Percentiles rank a stretch among this genome's conserved stretches.
Evolutionary conservation across 148 eudicot species (phyloP).

Genomic region (Heliosperma pusillum): DNA sequence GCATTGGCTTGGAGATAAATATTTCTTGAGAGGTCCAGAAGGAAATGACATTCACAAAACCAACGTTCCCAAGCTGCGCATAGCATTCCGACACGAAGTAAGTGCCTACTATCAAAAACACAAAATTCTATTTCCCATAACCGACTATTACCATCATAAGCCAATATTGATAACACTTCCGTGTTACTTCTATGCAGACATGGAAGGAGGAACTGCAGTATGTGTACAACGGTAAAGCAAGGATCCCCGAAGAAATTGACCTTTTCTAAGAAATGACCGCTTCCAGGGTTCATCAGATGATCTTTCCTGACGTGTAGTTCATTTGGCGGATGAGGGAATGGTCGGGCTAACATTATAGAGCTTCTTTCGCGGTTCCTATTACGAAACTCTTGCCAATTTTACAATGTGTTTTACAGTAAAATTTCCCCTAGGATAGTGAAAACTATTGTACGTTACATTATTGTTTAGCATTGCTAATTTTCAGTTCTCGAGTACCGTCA

Average conservation of each 20-base stretch:
- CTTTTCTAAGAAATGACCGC: constrained; percentile 12
- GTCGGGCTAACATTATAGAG: constrained; percentile 6
- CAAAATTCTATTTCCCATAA: not conserved
- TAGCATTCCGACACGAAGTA: constrained; percentile 65
- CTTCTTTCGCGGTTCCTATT: not conserved
- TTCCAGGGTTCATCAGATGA: not conserved
- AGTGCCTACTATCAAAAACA: constrained; percentile 4
- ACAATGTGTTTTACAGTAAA: not conserved
- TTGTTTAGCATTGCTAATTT: too few species aligned
- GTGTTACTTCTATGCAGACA: constrained; percentile 37
- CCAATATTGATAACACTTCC: not conserved
- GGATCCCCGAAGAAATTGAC: constrained; percentile 55
- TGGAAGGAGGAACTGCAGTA: constrained; percentile 76
- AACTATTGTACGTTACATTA: not conserved
- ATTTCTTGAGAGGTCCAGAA: constrained; percentile 58
- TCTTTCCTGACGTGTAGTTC: constrained; percentile 1
- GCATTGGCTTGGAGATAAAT: constrained; percentile 74
- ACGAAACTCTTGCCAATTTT: not conserved
- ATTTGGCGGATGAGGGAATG: constrained; percentile 8
- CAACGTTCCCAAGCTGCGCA: constrained; percentile 67
- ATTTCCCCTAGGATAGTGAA: not conserved
- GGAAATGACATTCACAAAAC: constrained; percentile 72
- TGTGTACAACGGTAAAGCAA: constrained; percentile 52
- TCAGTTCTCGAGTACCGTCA: not conserved
- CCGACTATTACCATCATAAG: not conserved